Base-by-base conservation (phyloP, 2,329 filamentous ascomycete species). In the Alternaria postmessia region DNA sequence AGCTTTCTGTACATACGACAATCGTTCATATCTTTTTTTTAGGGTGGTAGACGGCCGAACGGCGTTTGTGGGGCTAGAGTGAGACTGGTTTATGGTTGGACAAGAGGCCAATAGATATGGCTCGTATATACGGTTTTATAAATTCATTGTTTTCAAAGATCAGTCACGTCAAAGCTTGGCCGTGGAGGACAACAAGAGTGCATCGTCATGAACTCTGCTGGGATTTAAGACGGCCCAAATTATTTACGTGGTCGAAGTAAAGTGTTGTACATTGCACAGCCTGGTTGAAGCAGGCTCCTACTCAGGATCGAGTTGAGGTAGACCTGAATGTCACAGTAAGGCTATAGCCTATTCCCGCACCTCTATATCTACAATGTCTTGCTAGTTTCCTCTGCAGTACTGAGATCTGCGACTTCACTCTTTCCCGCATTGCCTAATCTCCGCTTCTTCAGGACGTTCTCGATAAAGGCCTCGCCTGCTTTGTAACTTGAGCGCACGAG, bases 381-480 rank as follows among this genome's bases (percentile, higher is more conserved):
- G 14, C 46, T 54, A 4, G 46, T 42, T 32, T 61, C 53, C 16
- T 61, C 57, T 2, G 51, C 56, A 1, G 55, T 52, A 41, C 47
- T 65, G 8, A 63, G 34, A 30, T 61, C 57, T 5, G 66, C 62
- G n/a, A 61, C 62, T 38, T 62, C 56, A 11, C 43, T 32, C 41
- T 67, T 51, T 24, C 54, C 47, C 7, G 62, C 46, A n/a, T 53
- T 61, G 8, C 66, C 69, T 22, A 72, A 28, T 36, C 66, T 66
- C 24, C 69, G 58, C 87, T 96, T 96, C 81, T 92, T 91, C 61
- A 99, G 82, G 20, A 99, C 94, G 72, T 99, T 99, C 85, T 99
- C 95, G 70, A 99, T 99, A 77, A 99, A 99, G 1, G 93, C 93
- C 83, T 99, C 95, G 38, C 95, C 95, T 2, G 95, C 95, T 84